Percentiles rank a stretch among this genome's conserved stretches.
phyloP scores from a whole-genome alignment of 495 filamentous ascomycete species.

The Tuber magnatum region DNA sequence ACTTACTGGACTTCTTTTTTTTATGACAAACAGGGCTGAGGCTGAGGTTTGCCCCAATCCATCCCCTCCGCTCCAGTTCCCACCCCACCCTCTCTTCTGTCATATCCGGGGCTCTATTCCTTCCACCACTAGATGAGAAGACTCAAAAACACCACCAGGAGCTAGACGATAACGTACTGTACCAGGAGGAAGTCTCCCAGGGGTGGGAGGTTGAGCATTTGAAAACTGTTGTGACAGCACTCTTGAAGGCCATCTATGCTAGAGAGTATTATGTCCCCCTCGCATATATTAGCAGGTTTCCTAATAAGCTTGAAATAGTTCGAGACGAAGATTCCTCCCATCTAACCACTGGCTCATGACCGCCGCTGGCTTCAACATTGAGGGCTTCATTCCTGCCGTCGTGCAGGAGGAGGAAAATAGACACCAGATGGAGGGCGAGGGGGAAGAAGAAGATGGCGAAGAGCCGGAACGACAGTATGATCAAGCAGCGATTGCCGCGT shows the following conservation, averaged over 20 bases:
- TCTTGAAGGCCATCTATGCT: constrained; percentile 84
- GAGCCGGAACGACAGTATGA: constrained; percentile 43
- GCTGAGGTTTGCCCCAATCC: not conserved
- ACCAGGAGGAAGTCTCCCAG: constrained; percentile 30
- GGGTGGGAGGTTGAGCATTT: constrained; percentile 71
- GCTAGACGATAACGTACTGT: not conserved
- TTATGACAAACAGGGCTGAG: not conserved
- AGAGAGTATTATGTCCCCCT: constrained; percentile 56
- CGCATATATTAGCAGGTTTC: not conserved
- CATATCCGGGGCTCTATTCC: not conserved
- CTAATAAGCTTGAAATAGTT: constrained; percentile 46
- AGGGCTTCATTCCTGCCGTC: constrained; percentile 76
- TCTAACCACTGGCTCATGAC: constrained; percentile 91
- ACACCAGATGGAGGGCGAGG: constrained; percentile 55
- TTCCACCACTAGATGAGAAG: not conserved
- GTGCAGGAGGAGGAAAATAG: constrained; percentile 81
- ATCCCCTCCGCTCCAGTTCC: not conserved
- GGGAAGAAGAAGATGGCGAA: constrained; percentile 48
- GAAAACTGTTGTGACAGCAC: constrained; percentile 69
- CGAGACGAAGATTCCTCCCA: constrained; percentile 73
- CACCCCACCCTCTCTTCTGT: not conserved
- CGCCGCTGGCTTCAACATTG: constrained; percentile 72
- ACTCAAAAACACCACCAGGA: not conserved
- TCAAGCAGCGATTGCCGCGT: constrained; percentile 37
- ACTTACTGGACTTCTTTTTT: not conserved